Conservation (phyloP, 2,329 filamentous ascomycete species). For the Alternaria postmessia region DNA sequence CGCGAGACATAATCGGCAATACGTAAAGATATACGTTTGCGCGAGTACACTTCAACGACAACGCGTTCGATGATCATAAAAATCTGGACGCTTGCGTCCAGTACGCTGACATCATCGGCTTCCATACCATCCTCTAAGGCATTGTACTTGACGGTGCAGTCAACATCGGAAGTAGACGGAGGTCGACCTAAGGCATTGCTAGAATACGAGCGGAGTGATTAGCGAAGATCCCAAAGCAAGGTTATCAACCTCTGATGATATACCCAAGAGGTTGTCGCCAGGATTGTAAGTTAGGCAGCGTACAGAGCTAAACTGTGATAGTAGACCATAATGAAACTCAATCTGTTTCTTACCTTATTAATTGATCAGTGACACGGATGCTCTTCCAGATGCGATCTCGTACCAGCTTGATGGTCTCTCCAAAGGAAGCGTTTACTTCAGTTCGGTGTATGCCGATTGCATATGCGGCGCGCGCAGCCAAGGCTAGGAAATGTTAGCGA, state of each 20-base stretch:
- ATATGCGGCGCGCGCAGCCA: slow-evolving; percentile 62
- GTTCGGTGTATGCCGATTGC: slow-evolving; percentile 62
- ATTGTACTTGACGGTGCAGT: slow-evolving; percentile 54
- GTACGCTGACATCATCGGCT: slow-evolving; percentile 29
- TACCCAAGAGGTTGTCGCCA: neutral
- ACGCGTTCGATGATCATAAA: slow-evolving; percentile 59
- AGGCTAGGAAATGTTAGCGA: slow-evolving; percentile 24
- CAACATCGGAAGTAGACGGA: slow-evolving; percentile 62
- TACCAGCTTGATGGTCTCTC: slow-evolving; percentile 50
- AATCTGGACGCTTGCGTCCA: slow-evolving; percentile 54
- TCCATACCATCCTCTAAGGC: slow-evolving; percentile 26
- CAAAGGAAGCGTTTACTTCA: slow-evolving; percentile 61
- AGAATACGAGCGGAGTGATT: neutral
- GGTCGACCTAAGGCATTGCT: slow-evolving; percentile 62
- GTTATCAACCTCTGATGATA: neutral
- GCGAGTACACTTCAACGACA: slow-evolving; percentile 57
- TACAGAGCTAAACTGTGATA: neutral
- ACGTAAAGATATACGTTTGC: slow-evolving; percentile 51
- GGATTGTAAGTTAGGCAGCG: neutral
- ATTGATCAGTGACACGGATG: slow-evolving; percentile 60
- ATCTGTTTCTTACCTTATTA: slow-evolving; percentile 43
- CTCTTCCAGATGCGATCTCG: slow-evolving; percentile 63
- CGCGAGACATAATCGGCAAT: slow-evolving; percentile 54
- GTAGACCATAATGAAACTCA: neutral
- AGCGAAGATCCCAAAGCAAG: neutral